phyloP scores from a whole-genome alignment of 2,329 filamentous ascomycete species.

The Penicillium griseofulvum region DNA sequence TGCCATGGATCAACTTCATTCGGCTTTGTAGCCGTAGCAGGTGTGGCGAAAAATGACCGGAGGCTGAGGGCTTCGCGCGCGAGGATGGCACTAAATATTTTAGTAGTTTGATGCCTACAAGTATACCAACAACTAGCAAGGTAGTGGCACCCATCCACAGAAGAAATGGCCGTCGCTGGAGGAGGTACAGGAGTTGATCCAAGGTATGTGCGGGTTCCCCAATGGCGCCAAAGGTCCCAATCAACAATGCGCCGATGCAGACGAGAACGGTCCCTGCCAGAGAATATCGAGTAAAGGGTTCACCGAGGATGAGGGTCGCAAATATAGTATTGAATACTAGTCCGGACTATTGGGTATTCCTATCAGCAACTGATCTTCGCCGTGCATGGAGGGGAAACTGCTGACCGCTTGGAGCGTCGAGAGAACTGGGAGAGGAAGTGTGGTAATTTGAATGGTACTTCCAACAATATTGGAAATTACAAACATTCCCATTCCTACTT shows the following conservation, averaged over 20 bases:
- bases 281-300: conserved; percentile 94
- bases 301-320: conserved; percentile 85
- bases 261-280: conserved; percentile 85
- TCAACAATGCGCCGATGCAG: conserved; percentile 81
- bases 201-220: conserved; percentile 88
- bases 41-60: conserved; percentile 44
- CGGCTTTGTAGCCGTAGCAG: conserved; percentile 52
- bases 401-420: conserved; percentile 83
- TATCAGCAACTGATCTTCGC: conserved; percentile 10
- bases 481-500: conserved; percentile 93
- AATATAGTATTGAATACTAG: conserved; percentile 98
- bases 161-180: conserved; percentile 73
- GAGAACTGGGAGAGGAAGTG: conserved; percentile 85
- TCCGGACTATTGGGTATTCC: conserved; percentile 59
- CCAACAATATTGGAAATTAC: conserved; percentile 90
- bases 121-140: conserved; percentile 67
- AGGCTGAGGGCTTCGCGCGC: conserved; percentile 40
- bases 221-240: conserved; percentile 91
- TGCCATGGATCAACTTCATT: conserved; percentile 73
- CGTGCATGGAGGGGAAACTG: conserved; percentile 10
- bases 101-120: conserved; percentile 55
- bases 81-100: conserved; percentile 38
- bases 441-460: conserved; percentile 96
- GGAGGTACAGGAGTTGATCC: conserved; percentile 72
- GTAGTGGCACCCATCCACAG: conserved; percentile 84